Conservation (phyloP, 1,284 basidiomycete species). For the Cutaneotrichosporon cyanovorans region DNA sequence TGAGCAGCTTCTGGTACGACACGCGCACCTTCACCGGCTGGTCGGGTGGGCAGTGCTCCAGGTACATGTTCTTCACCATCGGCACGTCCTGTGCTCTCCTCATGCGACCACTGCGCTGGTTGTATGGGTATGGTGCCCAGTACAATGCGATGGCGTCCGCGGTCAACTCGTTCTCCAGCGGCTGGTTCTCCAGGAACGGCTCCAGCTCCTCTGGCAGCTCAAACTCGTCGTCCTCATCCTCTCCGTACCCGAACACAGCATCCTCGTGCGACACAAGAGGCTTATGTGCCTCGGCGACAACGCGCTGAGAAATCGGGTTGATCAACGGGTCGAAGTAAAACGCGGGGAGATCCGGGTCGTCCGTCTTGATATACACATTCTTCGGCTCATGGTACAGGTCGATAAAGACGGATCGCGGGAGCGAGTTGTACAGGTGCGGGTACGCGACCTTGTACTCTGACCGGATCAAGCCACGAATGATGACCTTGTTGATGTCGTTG, state of each 20-base stretch:
- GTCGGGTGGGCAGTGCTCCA: conserved; percentile 94
- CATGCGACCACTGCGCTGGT: conserved; percentile 83
- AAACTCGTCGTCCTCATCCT: conserved; percentile 71
- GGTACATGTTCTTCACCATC: conserved; percentile 93
- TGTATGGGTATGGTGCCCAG: conserved; percentile 98
- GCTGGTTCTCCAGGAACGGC: conserved; percentile 75
- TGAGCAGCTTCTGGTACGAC: conserved; percentile 97
- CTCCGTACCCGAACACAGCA: conserved; percentile 72
- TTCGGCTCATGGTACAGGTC: conserved; percentile 90
- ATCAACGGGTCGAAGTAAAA: conserved; percentile 99
- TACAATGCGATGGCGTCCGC: conserved; percentile 96
- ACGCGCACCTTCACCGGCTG: conserved; percentile 98
- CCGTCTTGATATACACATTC: conserved; percentile 97
- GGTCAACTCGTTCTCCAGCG: conserved; percentile 82
- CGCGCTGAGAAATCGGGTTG: conserved; percentile 87
- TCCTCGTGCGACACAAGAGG: conserved; percentile 84
- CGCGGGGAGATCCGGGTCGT: conserved; percentile 97
- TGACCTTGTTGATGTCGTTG: conserved; percentile 99
- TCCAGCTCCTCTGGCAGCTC: conserved; percentile 71
- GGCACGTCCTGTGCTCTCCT: conserved; percentile 91
- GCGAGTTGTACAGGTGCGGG: conserved; percentile 97
- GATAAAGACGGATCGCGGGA: conserved; percentile 89
- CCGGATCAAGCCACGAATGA: conserved; percentile 96
- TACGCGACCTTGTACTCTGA: conserved; percentile 99
- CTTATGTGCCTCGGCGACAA: conserved; percentile 72